Evolutionary conservation across 1,284 basidiomycete genomes (phyloP), one percentile per base, ranked within the genome.

Genomic region (Microbotryum silenes-acaulis): DNA sequence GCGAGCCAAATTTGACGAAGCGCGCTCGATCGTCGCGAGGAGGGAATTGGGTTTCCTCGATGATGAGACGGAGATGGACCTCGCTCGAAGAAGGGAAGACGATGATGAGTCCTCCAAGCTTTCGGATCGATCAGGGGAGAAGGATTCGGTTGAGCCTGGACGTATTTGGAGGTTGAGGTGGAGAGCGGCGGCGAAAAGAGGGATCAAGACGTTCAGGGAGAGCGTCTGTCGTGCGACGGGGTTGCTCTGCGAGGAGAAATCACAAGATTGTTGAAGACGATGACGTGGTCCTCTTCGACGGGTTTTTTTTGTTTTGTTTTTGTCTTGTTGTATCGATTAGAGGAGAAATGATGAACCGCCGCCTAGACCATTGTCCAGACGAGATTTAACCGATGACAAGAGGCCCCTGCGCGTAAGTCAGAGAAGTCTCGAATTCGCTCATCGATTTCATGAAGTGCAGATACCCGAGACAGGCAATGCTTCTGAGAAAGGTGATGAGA

Each of bases 181-280:
- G 66, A 53, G 55, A 20, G 42, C 33, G 1, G 64, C 61, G 25
- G 55, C 56, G 20, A 46, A 25, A 48, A 16, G 59, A 16, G 58
- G 58, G 3, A 54, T 45, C 23, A 21, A 23, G 20, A 48, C 57
- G 31, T 61, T 65, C 18, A 54, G 53, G 46, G 54, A 59, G 23
- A 49, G 54, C 20, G 66, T 68, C 10, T 68, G 66, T 53, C 45
- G 53, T 21, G 42, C 61, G 23, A 68, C 66, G 45, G 66, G 66
- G 1, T 48, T 65, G 45, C 12, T 68, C 33, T 68, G 66, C 44
- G 59, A 63, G 14, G 59, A 60, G 44, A 50, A 50, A 27, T 16
- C 48, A 50, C 27, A 21, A 16, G 21, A 3, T 12, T 23, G 27
- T 9, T 50, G 48, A 50, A 1, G 48, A 50, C 8, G 48, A 42